Conservation (phyloP, 345 rosid species). For the Orychophragmus violaceus region DNA sequence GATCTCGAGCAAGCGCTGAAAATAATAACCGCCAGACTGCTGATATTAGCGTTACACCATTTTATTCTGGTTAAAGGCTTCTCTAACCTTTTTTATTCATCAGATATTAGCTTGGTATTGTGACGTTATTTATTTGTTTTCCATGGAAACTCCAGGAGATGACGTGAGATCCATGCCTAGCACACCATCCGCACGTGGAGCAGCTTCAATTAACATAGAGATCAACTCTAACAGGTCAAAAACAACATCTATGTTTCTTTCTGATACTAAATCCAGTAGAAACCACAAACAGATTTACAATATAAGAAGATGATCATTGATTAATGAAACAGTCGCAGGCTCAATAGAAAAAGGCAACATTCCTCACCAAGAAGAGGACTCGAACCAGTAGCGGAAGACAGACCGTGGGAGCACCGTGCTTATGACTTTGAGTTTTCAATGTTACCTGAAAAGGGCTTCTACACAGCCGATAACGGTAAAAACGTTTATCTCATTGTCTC, state of each 20-base stretch:
- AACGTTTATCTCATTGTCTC: not conserved
- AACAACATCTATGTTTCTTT: conserved; percentile 7
- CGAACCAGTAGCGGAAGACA: conserved; percentile 71
- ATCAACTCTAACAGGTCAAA: conserved; percentile 28
- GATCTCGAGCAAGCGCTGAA: conserved; percentile 35
- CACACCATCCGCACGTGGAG: conserved; percentile 60
- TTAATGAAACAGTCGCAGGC: conserved; percentile 32
- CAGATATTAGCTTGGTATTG: conserved; percentile 7
- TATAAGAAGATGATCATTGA: conserved; percentile 1
- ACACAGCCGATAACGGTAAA: conserved; percentile 55
- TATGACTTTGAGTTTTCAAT: conserved; percentile 46
- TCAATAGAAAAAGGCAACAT: conserved; percentile 43
- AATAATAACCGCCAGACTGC: conserved; percentile 24
- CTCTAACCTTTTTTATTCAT: not conserved
- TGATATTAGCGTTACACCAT: conserved; percentile 44
- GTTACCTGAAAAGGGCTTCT: conserved; percentile 42
- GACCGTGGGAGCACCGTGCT: conserved; percentile 34
- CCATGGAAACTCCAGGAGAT: conserved; percentile 39
- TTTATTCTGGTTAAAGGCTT: conserved; percentile 51
- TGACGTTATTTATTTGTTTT: not conserved
- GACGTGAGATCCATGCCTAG: conserved; percentile 58
- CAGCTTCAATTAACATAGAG: conserved; percentile 18
- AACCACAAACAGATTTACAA: conserved; percentile 4
- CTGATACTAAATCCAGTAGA: not conserved
- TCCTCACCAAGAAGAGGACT: conserved; percentile 67